phyloP scores from a whole-genome alignment of 345 rosid species.

The Kernera saxatilis region DNA sequence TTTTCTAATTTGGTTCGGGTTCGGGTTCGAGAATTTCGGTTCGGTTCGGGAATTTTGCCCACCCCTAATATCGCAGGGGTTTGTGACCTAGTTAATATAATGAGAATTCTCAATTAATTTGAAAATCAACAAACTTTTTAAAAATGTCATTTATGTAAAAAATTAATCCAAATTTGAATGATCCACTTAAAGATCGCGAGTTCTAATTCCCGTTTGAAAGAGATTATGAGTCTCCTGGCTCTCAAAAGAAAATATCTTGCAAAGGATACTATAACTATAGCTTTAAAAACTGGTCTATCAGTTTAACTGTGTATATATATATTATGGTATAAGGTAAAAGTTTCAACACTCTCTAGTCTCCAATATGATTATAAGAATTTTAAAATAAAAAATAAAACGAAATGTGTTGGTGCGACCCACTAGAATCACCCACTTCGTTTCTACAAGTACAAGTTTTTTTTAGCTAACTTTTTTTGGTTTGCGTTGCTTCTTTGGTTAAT shows the following conservation, averaged over 20 bases:
- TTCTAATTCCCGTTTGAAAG: background rate
- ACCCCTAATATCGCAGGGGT: too few species aligned
- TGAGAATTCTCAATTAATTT: background rate
- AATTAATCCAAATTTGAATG: background rate
- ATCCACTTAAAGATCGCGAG: background rate
- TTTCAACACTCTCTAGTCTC: background rate
- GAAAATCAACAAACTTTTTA: background rate
- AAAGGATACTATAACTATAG: background rate
- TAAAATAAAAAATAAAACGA: background rate
- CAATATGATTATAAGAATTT: background rate
- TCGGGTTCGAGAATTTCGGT: too few species aligned
- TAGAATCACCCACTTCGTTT: conserved; percentile 19
- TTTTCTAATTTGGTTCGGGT: too few species aligned
- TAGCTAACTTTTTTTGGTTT: conserved; percentile 9
- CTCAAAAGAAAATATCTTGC: background rate
- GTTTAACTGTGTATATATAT: background rate
- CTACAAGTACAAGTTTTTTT: conserved; percentile 15
- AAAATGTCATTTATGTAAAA: background rate
- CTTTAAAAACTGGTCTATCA: background rate
- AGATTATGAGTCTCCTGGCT: background rate
- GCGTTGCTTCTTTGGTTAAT: conserved; percentile 21
- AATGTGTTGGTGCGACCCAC: conserved; percentile 24
- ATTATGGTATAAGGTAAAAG: background rate
- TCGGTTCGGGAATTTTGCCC: too few species aligned
- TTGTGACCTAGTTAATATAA: too few species aligned